Base-by-base conservation (phyloP, 179 eudicot genomes). In the Monotropa hypopitys region DNA sequence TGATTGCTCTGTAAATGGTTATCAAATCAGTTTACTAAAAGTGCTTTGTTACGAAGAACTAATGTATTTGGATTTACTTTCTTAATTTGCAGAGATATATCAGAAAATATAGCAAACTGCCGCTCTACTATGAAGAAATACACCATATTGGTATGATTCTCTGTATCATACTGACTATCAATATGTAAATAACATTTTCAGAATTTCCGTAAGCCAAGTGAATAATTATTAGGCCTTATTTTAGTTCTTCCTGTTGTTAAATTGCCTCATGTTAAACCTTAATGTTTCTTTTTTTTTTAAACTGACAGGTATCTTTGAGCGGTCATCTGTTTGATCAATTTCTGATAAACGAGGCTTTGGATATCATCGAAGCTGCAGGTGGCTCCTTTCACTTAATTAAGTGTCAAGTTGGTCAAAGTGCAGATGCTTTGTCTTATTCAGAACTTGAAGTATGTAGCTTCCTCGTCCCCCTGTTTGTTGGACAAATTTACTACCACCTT, bases 251-350 rank as follows among this genome's bases (percentile, higher is more conserved):
- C 65, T 75, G 5, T 59, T 74, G 53, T 40, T 74, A 18, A 35
- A 49, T 42, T 7, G 33, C 67, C 45, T 61, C 61, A 45, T 35
- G 3, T 61, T 49, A n/a, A 3, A 38, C 38, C 13, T 33, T 57
- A 10, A 13, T 69, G 51, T 9, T 54, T 10, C 21, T 57, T 13
- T 42, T 70, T 57, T 57, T 51, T 70, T 35, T 63, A 78, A 66
- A 74, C 12, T 77, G 75, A 40, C 94, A 93, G 99, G 95, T 95
- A 61, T 93, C 99, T 73, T 81, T 95, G 78, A 90, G 90, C 79
- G 99, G 98, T 81, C 99, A 95, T 90, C 84, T 93, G 76, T 95
- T 95, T 79, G 98, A 95, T 79, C 88, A 90, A 74, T 93, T 93
- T 81, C 84, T 93, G 65, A 95, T 95, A 80, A 95, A 95, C 51